Conservation (phyloP, 2,329 filamentous ascomycete genomes). For the Colletotrichum coccodes region DNA sequence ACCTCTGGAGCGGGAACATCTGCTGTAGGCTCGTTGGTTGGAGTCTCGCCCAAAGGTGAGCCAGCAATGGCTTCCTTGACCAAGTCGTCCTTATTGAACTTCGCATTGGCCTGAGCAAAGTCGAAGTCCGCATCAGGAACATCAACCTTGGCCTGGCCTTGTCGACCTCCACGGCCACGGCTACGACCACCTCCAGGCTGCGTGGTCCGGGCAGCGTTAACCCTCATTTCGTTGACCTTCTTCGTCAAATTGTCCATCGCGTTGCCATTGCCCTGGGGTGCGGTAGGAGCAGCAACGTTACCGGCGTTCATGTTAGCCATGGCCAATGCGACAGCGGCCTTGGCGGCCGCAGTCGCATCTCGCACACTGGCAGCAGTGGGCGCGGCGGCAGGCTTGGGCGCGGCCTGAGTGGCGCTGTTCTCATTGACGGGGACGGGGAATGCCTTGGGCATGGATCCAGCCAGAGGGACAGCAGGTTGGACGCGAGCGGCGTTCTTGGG, state of each 20-base stretch:
- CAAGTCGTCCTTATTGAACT: slow-evolving; percentile 63
- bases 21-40: slow-evolving; percentile 47
- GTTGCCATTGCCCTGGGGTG: slow-evolving; percentile 47
- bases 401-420: slow-evolving; percentile 39
- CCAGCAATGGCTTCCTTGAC: slow-evolving; percentile 89
- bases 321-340: slow-evolving; percentile 81
- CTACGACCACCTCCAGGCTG: slow-evolving; percentile 53
- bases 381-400: slow-evolving; percentile 38
- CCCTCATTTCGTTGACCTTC: slow-evolving; percentile 81
- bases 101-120: slow-evolving; percentile 71
- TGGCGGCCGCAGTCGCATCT: slow-evolving; percentile 79
- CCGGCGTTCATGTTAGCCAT: slow-evolving; percentile 74
- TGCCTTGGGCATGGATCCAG: slow-evolving; percentile 50
- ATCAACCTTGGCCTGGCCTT: slow-evolving; percentile 74
- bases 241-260: slow-evolving; percentile 77
- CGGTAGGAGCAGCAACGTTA: slow-evolving; percentile 37
- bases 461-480: slow-evolving; percentile 73
- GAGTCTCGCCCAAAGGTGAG: slow-evolving; percentile 70
- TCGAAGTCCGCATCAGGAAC: slow-evolving; percentile 93
- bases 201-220: slow-evolving; percentile 60
- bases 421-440: slow-evolving; percentile 24
- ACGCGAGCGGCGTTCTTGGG: slow-evolving; percentile 62
- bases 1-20: slow-evolving; percentile 46
- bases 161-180: slow-evolving; percentile 57
- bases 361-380: slow-evolving; percentile 56